A percentile compares a stretch with the other conserved stretches of the same genome.
Conservation (phyloP, 108 stramenopile species). For the Pseudonitzschia pungens region DNA sequence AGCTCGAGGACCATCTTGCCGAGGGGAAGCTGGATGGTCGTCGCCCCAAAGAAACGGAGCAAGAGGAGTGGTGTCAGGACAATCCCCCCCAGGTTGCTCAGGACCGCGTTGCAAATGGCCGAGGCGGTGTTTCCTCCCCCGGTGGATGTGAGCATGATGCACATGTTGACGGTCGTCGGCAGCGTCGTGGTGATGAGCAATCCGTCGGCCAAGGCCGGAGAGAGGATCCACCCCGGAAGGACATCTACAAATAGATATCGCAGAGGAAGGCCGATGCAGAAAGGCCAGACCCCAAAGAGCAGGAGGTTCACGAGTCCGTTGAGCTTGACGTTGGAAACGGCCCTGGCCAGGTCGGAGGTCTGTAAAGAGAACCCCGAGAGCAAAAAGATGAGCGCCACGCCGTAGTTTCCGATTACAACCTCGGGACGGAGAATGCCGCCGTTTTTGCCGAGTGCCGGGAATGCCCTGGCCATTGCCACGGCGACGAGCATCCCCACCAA, state of each 20-base stretch:
- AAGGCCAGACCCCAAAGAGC: conserved; percentile 79
- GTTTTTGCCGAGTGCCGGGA: conserved; percentile 69
- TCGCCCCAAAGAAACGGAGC: conserved; percentile 71
- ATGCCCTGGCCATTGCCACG: conserved; percentile 56
- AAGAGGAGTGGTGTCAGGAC: conserved; percentile 88
- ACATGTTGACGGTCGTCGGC: conserved; percentile 95
- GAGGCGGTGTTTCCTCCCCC: conserved; percentile 81
- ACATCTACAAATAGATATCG: conserved; percentile 35
- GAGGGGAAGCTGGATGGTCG: conserved; percentile 71
- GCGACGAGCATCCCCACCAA: conserved; percentile 74
- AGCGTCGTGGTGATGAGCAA: conserved; percentile 79
- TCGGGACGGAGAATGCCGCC: conserved; percentile 79
- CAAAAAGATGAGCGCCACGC: conserved; percentile 84
- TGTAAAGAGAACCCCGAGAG: conserved; percentile 80
- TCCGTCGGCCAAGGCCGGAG: conserved; percentile 65
- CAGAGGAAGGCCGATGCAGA: conserved; percentile 70
- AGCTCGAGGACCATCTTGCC: conserved; percentile 69
- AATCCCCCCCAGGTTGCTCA: conserved; percentile 85
- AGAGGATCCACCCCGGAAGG: conserved; percentile 56
- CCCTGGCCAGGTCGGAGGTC: conserved; percentile 65
- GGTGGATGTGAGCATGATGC: conserved; percentile 80
- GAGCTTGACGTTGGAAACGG: conserved; percentile 69
- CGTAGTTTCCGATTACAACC: conserved; percentile 80
- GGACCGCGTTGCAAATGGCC: conserved; percentile 87
- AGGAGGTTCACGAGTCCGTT: conserved; percentile 69